Evolutionary conservation across 495 filamentous ascomycete species (phyloP).

Genomic region (Geoglossum glabrum): DNA sequence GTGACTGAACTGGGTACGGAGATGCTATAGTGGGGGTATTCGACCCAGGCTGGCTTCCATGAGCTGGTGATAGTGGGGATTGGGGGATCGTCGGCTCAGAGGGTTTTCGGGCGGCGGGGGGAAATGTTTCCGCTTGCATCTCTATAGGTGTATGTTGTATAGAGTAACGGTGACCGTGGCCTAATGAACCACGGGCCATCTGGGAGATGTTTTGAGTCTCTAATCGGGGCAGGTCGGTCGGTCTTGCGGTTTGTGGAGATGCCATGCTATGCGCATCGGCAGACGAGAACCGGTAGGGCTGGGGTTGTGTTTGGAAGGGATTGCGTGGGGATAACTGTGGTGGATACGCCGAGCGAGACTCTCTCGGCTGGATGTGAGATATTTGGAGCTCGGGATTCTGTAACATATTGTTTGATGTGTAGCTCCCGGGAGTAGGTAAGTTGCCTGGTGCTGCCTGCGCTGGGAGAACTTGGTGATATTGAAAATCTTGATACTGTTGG

Average conservation of each 20-base stretch:
- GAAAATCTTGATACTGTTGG: not conserved
- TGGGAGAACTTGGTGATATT: not conserved
- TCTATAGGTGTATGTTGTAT: slow-evolving; percentile 1
- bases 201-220: not conserved
- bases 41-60: not conserved
- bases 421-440: not conserved
- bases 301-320: not conserved
- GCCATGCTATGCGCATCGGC: not conserved
- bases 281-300: not conserved
- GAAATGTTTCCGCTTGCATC: not conserved
- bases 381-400: slow-evolving; percentile 5
- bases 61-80: not conserved
- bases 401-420: not conserved
- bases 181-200: not conserved
- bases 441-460: not conserved
- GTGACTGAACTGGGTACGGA: not conserved
- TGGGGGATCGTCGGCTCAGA: slow-evolving; percentile 3
- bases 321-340: not conserved
- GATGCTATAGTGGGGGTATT: not conserved
- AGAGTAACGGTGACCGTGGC: not conserved
- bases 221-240: not conserved
- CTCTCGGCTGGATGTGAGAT: slow-evolving; percentile 1
- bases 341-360: not conserved
- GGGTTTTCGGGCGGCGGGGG: not conserved
- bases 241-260: not conserved